Evolutionary conservation across 306 rosid genomes (phyloP), one percentile per base, ranked within the genome.

Genomic region (Pyrus communis): DNA sequence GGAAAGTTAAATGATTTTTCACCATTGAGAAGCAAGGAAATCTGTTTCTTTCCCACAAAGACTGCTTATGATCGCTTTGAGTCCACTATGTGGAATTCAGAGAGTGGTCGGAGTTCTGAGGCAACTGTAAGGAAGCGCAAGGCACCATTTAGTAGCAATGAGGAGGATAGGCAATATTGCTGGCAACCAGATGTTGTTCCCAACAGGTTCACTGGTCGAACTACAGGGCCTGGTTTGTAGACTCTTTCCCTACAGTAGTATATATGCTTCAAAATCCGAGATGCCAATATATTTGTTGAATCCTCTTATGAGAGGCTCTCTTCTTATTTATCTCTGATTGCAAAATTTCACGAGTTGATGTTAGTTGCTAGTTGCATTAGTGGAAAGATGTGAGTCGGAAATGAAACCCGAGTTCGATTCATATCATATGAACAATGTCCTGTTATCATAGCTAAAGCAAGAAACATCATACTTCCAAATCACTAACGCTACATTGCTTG

Each of bases 151-250:
- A 75, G 82, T 80, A 84, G 78, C 83, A 82, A 76, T 45, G 87
- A 85, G 83, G 94, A 78, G 82, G 96, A 84, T 79, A 92, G 91
- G 84, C 87, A 84, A 81, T 95, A 90, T 95, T 89, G 89, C 84
- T 85, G 87, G 89, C 87, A 83, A 68, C 81, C 86, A 74, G 91
- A 84, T 80, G 90, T 82, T 82, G 88, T 96, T 85, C 90, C 92
- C 87, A 81, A 88, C 84, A 85, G 77, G 86, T 88, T 82, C 79
- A 75, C 79, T 67, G 85, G 88, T 78, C 83, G 69, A 84, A 85
- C 55, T 82, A 66, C 77, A 68, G 69, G 91, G 85, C 86, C 90
- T 86, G 92, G 96, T 93, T 92, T 84, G 89, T 96, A 89, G 91
- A 81, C 81, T 75, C 85, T 81, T 86, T 81, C 69, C 76, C 72